A percentile compares a stretch with the other conserved stretches of the same genome.
phyloP scores from a whole-genome alignment of 2,329 filamentous ascomycete genomes.

The Periconia digitata region DNA sequence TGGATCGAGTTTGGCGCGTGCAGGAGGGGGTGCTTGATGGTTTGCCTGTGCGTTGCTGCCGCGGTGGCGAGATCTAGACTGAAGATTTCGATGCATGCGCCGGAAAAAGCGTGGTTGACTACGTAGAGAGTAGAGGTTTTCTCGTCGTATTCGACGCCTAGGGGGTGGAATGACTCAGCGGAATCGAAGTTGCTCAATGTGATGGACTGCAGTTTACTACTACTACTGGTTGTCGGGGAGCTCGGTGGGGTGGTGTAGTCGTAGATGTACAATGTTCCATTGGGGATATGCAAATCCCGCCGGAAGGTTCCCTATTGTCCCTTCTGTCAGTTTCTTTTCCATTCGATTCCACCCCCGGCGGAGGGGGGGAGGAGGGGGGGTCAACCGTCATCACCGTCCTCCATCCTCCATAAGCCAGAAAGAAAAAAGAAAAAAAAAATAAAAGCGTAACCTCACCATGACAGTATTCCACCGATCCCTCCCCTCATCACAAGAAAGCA shows the following conservation, averaged over 20 bases:
- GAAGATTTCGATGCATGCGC: slow-evolving; percentile 38
- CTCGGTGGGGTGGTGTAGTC: slow-evolving; percentile 33
- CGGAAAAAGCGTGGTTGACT: slow-evolving; percentile 42
- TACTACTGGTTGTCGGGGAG: slow-evolving; percentile 13
- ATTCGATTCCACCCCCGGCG: too few relatives aligned
- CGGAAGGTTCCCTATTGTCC: slow-evolving; percentile 32
- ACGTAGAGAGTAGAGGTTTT: slow-evolving; percentile 41
- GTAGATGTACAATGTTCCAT: slow-evolving; percentile 44
- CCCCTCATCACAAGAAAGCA: slow-evolving; percentile 48
- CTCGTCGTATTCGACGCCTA: slow-evolving; percentile 44
- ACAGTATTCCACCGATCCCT: slow-evolving; percentile 51
- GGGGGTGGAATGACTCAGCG: slow-evolving; percentile 43
- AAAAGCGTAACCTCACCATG: slow-evolving; percentile 37
- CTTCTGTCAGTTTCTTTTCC: slow-evolving; percentile 2
- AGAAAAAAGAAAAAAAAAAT: not conserved
- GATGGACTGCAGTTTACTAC: slow-evolving; percentile 26
- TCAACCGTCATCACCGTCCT: too few relatives aligned
- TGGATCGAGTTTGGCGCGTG: slow-evolving; percentile 46
- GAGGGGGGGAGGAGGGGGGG: too few relatives aligned
- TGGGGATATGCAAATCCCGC: slow-evolving; percentile 12
- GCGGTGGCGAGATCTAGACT: slow-evolving; percentile 21
- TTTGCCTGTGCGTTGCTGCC: slow-evolving; percentile 31
- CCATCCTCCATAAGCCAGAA: too few relatives aligned
- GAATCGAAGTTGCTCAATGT: slow-evolving; percentile 24
- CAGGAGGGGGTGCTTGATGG: slow-evolving; percentile 34